These are phyloP conservation scores for Arthrinium puccinioides DNA, from an alignment of 2,329 filamentous ascomycete species.

Conservation along the genomic window DNA sequence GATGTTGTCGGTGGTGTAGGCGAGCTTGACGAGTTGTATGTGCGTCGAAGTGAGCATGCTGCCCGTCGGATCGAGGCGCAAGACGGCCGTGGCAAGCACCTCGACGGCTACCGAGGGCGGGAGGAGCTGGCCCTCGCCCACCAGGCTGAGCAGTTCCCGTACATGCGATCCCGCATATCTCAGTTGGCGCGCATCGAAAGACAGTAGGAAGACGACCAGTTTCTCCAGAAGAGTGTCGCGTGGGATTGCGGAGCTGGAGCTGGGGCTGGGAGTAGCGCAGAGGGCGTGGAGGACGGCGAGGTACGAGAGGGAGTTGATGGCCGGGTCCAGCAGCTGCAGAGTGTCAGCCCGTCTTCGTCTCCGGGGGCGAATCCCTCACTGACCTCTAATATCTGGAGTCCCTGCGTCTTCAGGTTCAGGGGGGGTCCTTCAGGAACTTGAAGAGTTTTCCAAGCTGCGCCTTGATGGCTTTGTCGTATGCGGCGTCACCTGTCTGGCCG, in stretches of 20 bases:
- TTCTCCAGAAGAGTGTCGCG: constrained; percentile 29
- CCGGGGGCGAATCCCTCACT: no score
- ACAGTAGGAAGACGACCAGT: constrained; percentile 35
- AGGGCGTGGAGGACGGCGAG: constrained; percentile 38
- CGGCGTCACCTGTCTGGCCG: constrained; percentile 19
- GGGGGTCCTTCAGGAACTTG: constrained; percentile 27
- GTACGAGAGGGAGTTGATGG: constrained; percentile 43
- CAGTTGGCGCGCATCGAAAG: constrained; percentile 44
- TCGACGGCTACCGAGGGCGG: constrained; percentile 39
- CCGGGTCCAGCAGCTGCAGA: constrained; percentile 37
- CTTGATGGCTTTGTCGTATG: constrained; percentile 32
- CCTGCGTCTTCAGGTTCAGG: constrained; percentile 24
- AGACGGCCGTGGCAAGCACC: constrained; percentile 44
- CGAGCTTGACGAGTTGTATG: constrained; percentile 48
- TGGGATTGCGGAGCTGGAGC: constrained; percentile 20
- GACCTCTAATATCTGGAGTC: constrained; percentile 34
- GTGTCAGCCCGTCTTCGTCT: no score
- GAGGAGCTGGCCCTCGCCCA: constrained; percentile 29
- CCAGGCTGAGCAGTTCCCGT: constrained; percentile 33
- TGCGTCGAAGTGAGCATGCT: constrained; percentile 61
- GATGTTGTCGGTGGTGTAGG: constrained; percentile 47
- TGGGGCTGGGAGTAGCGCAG: no score
- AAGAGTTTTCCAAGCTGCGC: constrained; percentile 30
- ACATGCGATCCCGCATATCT: constrained; percentile 41
- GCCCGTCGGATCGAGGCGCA: constrained; percentile 59